These are phyloP conservation scores for Venturia oleaginea DNA, from an alignment of 2,329 filamentous ascomycete genomes.

Conservation along the genomic window DNA sequence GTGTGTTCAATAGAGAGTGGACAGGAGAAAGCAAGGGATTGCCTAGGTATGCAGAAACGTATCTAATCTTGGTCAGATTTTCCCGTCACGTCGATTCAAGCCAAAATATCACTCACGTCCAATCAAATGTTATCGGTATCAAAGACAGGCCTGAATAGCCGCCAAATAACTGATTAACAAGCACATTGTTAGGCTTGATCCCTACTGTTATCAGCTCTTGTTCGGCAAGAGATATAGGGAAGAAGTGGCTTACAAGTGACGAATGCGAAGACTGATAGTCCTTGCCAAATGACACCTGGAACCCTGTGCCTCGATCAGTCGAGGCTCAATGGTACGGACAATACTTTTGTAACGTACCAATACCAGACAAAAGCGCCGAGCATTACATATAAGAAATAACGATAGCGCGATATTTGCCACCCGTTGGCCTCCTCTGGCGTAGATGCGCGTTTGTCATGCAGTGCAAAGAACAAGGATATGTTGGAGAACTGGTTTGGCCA, in stretches of 20 bases:
- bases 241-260: slow-evolving; percentile 51
- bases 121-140: slow-evolving; percentile 39
- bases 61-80: slow-evolving; percentile 1
- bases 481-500: slow-evolving; percentile 62
- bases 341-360: slow-evolving; percentile 34
- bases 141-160: slow-evolving; percentile 58
- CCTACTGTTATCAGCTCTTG: slow-evolving; percentile 21
- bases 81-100: not conserved
- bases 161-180: slow-evolving; percentile 67
- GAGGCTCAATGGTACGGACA: slow-evolving; percentile 28
- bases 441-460: slow-evolving; percentile 49
- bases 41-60: slow-evolving; percentile 11
- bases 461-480: slow-evolving; percentile 59
- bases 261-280: slow-evolving; percentile 61
- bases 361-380: slow-evolving; percentile 42
- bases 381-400: slow-evolving; percentile 45
- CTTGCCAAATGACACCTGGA: slow-evolving; percentile 60
- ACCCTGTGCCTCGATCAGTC: slow-evolving; percentile 51
- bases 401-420: slow-evolving; percentile 56
- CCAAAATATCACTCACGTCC: slow-evolving; percentile 12
- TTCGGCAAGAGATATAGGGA: not conserved
- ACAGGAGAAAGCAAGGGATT: slow-evolving; percentile 14
- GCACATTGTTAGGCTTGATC: slow-evolving; percentile 57
- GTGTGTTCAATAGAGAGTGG: slow-evolving; percentile 11
- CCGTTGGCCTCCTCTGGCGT: slow-evolving; percentile 51